Evolutionary conservation across 805 yeast species (phyloP).

Genomic region (Metschnikowia cerradonensis): DNA sequence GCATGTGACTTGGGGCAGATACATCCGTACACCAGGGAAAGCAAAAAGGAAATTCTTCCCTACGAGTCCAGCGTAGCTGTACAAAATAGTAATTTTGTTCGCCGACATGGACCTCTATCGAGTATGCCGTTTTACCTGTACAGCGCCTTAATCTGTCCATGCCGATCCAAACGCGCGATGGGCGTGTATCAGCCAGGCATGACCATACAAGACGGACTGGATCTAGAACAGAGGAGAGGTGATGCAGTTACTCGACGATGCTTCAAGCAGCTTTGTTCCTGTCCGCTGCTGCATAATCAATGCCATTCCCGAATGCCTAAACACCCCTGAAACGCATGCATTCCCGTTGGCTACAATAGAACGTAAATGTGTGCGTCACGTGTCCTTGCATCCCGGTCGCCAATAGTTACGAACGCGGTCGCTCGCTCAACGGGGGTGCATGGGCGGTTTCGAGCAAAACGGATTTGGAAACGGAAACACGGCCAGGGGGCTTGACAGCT

Average conservation of each 20-base stretch:
- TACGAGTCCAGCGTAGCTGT: too few species aligned
- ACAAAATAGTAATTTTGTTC: not conserved
- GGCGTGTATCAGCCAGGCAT: not conserved
- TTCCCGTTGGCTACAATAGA: not conserved
- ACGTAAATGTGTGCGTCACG: not conserved
- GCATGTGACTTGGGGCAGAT: too few species aligned
- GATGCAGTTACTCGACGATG: not conserved
- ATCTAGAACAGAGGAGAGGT: not conserved
- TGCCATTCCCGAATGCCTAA: not conserved
- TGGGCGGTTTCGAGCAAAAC: not conserved
- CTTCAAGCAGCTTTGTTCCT: not conserved
- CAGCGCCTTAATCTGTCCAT: not conserved
- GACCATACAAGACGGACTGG: too few species aligned
- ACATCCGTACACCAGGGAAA: too few species aligned
- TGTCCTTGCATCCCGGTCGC: not conserved
- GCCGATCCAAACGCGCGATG: not conserved
- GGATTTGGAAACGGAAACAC: not conserved
- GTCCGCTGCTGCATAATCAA: not conserved
- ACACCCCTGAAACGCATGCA: not conserved
- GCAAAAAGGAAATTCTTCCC: too few species aligned
- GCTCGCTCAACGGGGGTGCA: not conserved
- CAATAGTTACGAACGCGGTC: not conserved
- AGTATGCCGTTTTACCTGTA: not conserved
- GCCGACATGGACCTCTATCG: not conserved
- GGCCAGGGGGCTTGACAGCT: not conserved